These are phyloP conservation scores for Diaporthe eres DNA, from an alignment of 2,329 filamentous ascomycete species.

Conservation along the genomic window DNA sequence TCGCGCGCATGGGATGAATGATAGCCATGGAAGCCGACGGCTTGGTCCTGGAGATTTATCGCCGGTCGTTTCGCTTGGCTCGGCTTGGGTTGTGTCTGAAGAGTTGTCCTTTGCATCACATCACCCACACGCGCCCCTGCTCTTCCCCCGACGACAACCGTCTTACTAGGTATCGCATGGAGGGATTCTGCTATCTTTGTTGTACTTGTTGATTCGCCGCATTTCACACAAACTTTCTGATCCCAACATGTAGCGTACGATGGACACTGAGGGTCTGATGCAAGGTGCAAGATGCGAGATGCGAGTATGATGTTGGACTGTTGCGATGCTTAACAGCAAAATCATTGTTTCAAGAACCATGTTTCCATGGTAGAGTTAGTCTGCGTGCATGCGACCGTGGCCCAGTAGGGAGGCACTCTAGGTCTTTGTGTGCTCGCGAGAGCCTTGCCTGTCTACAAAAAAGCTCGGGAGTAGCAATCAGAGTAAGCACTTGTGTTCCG, in stretches of 20 bases:
- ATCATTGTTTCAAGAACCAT: neutral
- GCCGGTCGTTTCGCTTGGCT: conserved; percentile 7
- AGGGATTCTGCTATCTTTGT: conserved; percentile 24
- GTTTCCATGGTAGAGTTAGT: neutral
- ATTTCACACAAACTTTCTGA: conserved; percentile 2
- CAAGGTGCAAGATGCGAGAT: conserved; percentile 1
- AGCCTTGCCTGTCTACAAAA: neutral
- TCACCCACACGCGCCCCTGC: neutral
- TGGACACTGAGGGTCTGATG: conserved; percentile 1
- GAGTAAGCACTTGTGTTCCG: neutral
- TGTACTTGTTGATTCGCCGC: conserved; percentile 31
- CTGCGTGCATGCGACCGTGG: neutral
- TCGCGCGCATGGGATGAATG: conserved; percentile 6
- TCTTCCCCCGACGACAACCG: neutral
- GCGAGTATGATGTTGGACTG: conserved; percentile 9
- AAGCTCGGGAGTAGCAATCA: neutral
- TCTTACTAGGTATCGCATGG: conserved; percentile 20
- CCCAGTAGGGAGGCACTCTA: neutral
- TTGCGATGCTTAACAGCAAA: neutral
- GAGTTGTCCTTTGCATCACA: conserved; percentile 7
- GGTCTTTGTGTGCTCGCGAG: neutral
- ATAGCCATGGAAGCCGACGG: conserved; percentile 26
- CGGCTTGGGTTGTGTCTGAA: conserved; percentile 7
- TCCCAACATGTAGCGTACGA: conserved; percentile 14
- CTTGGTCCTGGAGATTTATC: conserved; percentile 33